Evolutionary conservation across 148 eudicot species (phyloP).

Genomic region (Rhododendron griersonianum): DNA sequence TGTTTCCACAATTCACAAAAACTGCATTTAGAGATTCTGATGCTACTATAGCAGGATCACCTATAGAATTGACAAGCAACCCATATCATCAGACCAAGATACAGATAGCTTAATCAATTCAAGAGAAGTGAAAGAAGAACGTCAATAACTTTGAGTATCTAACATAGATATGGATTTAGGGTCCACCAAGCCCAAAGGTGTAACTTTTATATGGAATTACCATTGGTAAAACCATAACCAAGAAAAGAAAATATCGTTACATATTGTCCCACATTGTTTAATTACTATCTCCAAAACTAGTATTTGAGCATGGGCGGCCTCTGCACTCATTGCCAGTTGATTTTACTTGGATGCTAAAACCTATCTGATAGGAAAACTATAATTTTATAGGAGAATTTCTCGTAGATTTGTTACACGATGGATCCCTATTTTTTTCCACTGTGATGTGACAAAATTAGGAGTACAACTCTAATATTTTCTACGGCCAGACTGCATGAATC

Average conservation of each 20-base stretch:
- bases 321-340: background rate
- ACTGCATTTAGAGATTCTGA: constrained; percentile 34
- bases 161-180: background rate
- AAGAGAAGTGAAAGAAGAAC: background rate
- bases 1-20: constrained; percentile 36
- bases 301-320: background rate
- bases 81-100: background rate
- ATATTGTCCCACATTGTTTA: background rate
- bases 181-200: background rate
- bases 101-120: constrained; percentile 7
- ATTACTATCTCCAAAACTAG: background rate
- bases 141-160: background rate
- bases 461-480: background rate
- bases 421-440: background rate
- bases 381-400: background rate
- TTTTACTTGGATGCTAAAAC: background rate
- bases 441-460: background rate
- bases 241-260: background rate
- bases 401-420: background rate
- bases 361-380: background rate
- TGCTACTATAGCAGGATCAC: constrained; percentile 29
- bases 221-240: background rate
- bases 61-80: constrained; percentile 14
- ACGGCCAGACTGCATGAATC: background rate
- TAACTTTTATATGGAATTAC: background rate